Evolutionary conservation across 805 yeast genomes (phyloP).

Genomic region (Teunomyces cretensis): DNA sequence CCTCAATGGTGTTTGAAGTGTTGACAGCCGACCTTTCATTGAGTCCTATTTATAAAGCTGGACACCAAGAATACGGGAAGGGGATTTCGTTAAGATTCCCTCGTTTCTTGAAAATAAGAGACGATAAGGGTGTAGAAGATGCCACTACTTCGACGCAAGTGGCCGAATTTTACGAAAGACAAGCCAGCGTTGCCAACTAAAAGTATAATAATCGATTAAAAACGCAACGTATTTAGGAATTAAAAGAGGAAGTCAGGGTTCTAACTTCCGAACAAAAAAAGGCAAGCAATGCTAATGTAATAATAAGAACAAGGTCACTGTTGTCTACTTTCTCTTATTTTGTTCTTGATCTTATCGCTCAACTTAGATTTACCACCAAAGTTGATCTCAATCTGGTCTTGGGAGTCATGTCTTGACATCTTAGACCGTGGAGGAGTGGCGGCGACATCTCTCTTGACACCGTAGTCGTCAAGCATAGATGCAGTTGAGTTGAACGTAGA

Average conservation of each 20-base stretch:
- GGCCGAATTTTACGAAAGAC: conserved; percentile 78
- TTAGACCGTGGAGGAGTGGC: conserved; percentile 5
- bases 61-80: conserved; percentile 65
- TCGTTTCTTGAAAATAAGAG: conserved; percentile 77
- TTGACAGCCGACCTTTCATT: conserved; percentile 87
- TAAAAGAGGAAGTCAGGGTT: not conserved
- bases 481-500: conserved; percentile 28
- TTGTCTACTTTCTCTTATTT: conserved; percentile 37
- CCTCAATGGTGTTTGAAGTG: conserved; percentile 80
- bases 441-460: conserved; percentile 7
- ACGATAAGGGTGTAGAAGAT: conserved; percentile 82
- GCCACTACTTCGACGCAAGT: conserved; percentile 85
- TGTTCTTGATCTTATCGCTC: conserved; percentile 34
- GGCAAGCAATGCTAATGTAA: not conserved
- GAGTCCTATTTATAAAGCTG: conserved; percentile 89
- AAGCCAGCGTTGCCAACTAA: conserved; percentile 42
- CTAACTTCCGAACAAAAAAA: not conserved
- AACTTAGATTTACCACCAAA: conserved; percentile 23
- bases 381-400: conserved; percentile 33
- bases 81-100: conserved; percentile 91
- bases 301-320: not conserved
- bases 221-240: not conserved
- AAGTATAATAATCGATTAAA: not conserved
- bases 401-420: conserved; percentile 21
- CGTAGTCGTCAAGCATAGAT: conserved; percentile 36